Conservation (phyloP, 345 rosid genomes). For the Litchi chinensis region DNA sequence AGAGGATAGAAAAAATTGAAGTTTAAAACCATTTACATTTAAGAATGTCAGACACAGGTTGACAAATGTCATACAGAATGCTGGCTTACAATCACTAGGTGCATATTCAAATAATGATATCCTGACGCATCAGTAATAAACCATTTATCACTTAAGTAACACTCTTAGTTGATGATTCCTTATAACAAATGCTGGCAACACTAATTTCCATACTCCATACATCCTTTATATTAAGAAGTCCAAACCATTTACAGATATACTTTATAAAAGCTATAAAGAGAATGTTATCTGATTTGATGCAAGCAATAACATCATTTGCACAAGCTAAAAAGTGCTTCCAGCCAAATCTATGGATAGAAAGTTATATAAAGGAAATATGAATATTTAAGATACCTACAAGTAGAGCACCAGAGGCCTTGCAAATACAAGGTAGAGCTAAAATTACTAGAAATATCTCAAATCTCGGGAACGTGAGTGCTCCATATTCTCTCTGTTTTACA, state of each 20-base stretch:
- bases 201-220: too few species aligned
- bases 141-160: too few species aligned
- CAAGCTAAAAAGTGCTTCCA: not conserved
- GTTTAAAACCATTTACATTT: too few species aligned
- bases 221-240: not conserved
- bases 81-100: too few species aligned
- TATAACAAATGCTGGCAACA: too few species aligned
- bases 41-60: too few species aligned
- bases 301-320: not conserved
- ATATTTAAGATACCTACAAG: slow-evolving; percentile 51
- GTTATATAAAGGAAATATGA: not conserved
- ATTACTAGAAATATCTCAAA: slow-evolving; percentile 76
- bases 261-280: not conserved
- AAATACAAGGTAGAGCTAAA: slow-evolving; percentile 74
- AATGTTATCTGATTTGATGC: not conserved
- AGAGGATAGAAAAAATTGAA: too few species aligned
- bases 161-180: too few species aligned
- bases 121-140: too few species aligned
- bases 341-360: not conserved
- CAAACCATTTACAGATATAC: not conserved
- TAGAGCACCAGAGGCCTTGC: slow-evolving; percentile 66
- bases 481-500: slow-evolving; percentile 49
- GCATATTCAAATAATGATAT: too few species aligned
- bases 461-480: slow-evolving; percentile 78
- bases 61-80: too few species aligned